phyloP scores from a whole-genome alignment of 129 eudicot species.

The Calendula officinalis region DNA sequence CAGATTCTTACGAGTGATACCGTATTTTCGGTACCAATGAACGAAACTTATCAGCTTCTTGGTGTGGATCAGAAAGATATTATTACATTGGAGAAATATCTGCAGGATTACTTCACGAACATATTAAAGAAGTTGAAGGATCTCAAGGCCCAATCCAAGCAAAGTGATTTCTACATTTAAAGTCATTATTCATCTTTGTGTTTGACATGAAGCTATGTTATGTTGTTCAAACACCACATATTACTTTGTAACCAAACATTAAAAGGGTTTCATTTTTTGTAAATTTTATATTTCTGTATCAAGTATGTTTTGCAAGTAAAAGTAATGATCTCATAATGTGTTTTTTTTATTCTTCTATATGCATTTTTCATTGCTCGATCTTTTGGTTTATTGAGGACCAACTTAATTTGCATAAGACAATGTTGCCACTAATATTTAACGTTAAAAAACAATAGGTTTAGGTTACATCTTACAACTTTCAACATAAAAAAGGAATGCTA shows the following conservation, averaged over 20 bases:
- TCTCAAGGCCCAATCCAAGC: slow-evolving; percentile 94
- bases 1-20: slow-evolving; percentile 87
- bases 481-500: too few relatives aligned
- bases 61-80: slow-evolving; percentile 92
- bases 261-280: slow-evolving; percentile 7
- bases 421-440: too few relatives aligned
- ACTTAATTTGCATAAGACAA: too few relatives aligned
- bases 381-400: too few relatives aligned
- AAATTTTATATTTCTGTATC: background rate
- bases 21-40: slow-evolving; percentile 89
- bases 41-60: slow-evolving; percentile 79
- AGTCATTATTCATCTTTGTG: slow-evolving; percentile 13
- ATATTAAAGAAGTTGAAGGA: slow-evolving; percentile 91
- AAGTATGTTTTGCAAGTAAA: too few relatives aligned
- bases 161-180: slow-evolving; percentile 74
- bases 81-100: slow-evolving; percentile 76
- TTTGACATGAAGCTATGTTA: slow-evolving; percentile 28
- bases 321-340: too few relatives aligned
- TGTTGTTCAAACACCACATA: slow-evolving; percentile 26
- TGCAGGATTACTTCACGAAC: slow-evolving; percentile 98
- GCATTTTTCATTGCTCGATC: too few relatives aligned
- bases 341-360: too few relatives aligned
- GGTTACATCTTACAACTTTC: too few relatives aligned
- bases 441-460: too few relatives aligned
- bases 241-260: slow-evolving; percentile 30